phyloP scores from a whole-genome alignment of 1,284 basidiomycete genomes.

The Trichosporon sp. region DNA sequence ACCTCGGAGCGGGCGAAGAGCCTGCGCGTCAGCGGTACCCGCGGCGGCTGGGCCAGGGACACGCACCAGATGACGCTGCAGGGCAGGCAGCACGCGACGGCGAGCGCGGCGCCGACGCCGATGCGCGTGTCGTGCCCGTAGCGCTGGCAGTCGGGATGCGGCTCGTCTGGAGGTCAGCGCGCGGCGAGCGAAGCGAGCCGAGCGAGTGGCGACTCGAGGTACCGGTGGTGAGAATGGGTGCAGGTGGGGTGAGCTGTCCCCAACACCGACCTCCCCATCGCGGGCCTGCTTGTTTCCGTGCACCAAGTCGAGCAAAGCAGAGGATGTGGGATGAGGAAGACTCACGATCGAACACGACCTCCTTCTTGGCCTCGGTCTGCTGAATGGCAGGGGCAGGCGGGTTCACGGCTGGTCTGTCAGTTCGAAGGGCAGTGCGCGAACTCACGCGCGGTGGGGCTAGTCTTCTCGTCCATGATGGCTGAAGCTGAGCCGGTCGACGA shows the following conservation, averaged over 20 bases:
- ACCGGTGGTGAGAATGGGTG: neutral
- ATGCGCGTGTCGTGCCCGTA: slow-evolving; percentile 7
- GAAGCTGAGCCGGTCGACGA: neutral
- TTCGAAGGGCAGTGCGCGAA: neutral
- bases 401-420: neutral
- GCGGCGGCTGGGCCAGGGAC: neutral
- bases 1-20: neutral
- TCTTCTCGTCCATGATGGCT: neutral
- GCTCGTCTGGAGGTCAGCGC: neutral
- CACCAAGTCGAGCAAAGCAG: no score
- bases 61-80: slow-evolving; percentile 5
- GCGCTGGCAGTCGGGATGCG: slow-evolving; percentile 3
- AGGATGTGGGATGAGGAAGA: no score
- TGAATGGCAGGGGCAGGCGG: neutral
- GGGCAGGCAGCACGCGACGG: slow-evolving; percentile 1
- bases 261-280: neutral
- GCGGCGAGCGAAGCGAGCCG: neutral
- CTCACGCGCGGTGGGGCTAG: neutral
- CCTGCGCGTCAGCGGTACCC: neutral
- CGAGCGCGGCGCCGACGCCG: neutral
- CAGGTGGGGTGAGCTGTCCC: no score
- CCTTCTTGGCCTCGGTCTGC: neutral
- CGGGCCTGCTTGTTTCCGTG: no score
- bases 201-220: neutral
- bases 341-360: neutral